These are phyloP conservation scores for Lolium multiflorum DNA, from an alignment of 176 grass and related monocot genomes.

Conservation along the genomic window DNA sequence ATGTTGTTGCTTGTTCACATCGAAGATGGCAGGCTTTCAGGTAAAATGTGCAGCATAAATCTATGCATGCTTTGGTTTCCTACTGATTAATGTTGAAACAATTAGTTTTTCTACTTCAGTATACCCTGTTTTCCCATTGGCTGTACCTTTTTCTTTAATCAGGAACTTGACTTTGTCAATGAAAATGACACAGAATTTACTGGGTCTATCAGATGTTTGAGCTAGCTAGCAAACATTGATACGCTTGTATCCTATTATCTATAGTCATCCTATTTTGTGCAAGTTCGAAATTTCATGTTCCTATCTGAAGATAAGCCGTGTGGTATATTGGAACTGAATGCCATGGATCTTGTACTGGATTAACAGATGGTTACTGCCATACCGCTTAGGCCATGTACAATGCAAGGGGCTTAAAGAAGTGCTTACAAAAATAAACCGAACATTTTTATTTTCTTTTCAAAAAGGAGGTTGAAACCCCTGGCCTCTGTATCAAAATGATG, in stretches of 20 bases:
- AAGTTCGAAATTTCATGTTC: slow-evolving; percentile 25
- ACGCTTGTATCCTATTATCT: not conserved
- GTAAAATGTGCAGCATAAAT: slow-evolving; percentile 43
- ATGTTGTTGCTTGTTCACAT: slow-evolving; percentile 68
- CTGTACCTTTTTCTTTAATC: slow-evolving; percentile 15
- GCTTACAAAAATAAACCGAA: no score
- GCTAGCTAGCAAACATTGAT: slow-evolving; percentile 12
- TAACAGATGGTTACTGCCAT: not conserved
- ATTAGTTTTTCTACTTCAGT: slow-evolving; percentile 11
- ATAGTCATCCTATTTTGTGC: not conserved
- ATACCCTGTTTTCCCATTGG: not conserved
- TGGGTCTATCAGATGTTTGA: not conserved
- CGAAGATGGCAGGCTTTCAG: slow-evolving; percentile 87
- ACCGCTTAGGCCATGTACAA: not conserved
- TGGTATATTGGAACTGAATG: slow-evolving; percentile 15
- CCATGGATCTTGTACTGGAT: slow-evolving; percentile 14
- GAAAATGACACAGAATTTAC: slow-evolving; percentile 19
- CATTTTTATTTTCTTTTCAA: no score
- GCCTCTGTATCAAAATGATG: no score
- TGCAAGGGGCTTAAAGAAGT: no score
- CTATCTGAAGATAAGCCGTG: slow-evolving; percentile 13
- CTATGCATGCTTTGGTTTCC: not conserved
- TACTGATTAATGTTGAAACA: not conserved
- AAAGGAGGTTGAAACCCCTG: no score
- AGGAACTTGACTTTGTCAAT: not conserved